Conservation (phyloP, 108 stramenopile genomes). For the Seminavis robusta region DNA sequence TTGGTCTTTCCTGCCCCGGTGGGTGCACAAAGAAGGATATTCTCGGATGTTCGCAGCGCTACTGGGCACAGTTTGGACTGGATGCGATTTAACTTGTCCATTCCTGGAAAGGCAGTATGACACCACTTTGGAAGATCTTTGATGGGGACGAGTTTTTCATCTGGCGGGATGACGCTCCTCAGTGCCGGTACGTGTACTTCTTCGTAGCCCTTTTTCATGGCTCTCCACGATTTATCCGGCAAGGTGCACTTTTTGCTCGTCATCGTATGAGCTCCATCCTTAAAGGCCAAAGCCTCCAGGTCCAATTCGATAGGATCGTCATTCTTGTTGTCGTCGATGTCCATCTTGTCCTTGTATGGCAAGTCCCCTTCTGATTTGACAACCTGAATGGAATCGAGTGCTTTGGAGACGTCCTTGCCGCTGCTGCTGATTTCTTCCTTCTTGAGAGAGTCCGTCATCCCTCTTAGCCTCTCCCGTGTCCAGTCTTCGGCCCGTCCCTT, state of each 20-base stretch:
- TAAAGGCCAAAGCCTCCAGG: slow-evolving; percentile 87
- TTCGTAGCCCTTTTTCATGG: slow-evolving; percentile 96
- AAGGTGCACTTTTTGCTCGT: slow-evolving; percentile 91
- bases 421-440: slow-evolving; percentile 26
- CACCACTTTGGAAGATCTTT: slow-evolving; percentile 94
- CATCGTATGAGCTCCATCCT: slow-evolving; percentile 91
- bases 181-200: slow-evolving; percentile 99
- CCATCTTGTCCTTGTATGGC: slow-evolving; percentile 29
- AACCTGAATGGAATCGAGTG: slow-evolving; percentile 65
- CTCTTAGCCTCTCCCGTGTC: slow-evolving; percentile 75
- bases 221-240: slow-evolving; percentile 91
- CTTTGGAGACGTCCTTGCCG: slow-evolving; percentile 46
- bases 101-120: slow-evolving; percentile 88
- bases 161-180: slow-evolving; percentile 64
- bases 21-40: slow-evolving; percentile 97
- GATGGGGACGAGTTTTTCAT: slow-evolving; percentile 80
- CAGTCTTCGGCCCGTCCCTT: slow-evolving; percentile 74
- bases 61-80: slow-evolving; percentile 92
- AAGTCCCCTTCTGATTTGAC: slow-evolving; percentile 16
- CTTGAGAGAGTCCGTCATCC: slow-evolving; percentile 53
- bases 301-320: slow-evolving; percentile 68
- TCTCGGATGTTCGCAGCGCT: slow-evolving; percentile 87
- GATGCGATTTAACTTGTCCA: slow-evolving; percentile 96
- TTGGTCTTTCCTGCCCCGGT: slow-evolving; percentile 99
- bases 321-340: slow-evolving; percentile 33